These are phyloP conservation scores for Geotrichum aggregatum DNA, from an alignment of 1,139 yeast genomes.

Conservation along the genomic window DNA sequence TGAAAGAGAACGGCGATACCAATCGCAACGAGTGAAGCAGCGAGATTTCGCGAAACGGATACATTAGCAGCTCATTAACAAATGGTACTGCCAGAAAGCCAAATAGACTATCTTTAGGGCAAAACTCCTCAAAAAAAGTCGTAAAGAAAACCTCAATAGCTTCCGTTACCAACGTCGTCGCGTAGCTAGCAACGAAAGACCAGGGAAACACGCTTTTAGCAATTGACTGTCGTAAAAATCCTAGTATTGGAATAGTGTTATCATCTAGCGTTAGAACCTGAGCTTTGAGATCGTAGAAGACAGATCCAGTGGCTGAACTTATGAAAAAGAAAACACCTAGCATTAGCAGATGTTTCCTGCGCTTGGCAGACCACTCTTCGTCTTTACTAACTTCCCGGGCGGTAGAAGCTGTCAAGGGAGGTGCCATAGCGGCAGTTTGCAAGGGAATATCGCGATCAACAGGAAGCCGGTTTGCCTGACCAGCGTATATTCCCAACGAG, in stretches of 20 bases:
- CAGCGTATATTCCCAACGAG: conserved; percentile 8
- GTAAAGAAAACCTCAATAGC: not conserved
- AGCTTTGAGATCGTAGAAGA: conserved; percentile 2
- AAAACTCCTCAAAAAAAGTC: not conserved
- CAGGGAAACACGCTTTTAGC: not conserved
- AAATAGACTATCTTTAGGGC: not conserved
- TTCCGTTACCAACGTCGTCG: not conserved
- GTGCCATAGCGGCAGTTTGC: too few species aligned
- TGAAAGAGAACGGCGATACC: not conserved
- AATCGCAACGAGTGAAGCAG: conserved; percentile 4
- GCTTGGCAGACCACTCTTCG: too few species aligned
- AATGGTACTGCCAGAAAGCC: not conserved
- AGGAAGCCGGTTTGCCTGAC: not conserved
- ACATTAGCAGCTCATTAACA: not conserved
- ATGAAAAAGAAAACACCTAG: conserved; percentile 2
- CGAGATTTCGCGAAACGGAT: conserved; percentile 8
- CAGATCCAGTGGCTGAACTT: conserved; percentile 1
- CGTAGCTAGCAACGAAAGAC: not conserved
- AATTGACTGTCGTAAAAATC: not conserved
- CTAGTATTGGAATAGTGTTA: too few species aligned
- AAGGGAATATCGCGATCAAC: too few species aligned
- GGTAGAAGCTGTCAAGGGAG: too few species aligned
- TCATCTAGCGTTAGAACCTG: not conserved
- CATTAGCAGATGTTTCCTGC: not conserved
- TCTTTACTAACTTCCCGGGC: too few species aligned